phyloP scores from a whole-genome alignment of 1,284 basidiomycete species.

The Farysia itapuensis region DNA sequence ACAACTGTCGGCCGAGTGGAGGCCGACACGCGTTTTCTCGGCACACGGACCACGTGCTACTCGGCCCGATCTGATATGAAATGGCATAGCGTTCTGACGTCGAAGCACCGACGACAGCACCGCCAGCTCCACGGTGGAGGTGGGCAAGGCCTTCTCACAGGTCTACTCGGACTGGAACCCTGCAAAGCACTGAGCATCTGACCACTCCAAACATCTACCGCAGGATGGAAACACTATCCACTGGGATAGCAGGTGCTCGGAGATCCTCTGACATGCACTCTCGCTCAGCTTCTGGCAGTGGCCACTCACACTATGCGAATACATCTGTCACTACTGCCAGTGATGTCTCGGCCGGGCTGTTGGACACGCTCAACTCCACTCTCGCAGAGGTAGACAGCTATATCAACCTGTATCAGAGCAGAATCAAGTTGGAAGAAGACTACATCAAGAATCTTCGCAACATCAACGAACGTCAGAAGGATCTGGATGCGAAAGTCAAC shows the following conservation, averaged over 20 bases:
- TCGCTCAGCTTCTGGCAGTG: conserved; percentile 23
- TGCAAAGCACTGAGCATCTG: no score
- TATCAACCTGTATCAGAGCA: conserved; percentile 41
- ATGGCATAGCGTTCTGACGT: no score
- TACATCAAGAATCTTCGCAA: conserved; percentile 36
- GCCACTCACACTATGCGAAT: conserved; percentile 23
- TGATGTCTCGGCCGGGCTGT: conserved; percentile 36
- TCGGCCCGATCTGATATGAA: no score
- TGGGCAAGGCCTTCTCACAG: no score
- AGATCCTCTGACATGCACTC: conserved; percentile 22
- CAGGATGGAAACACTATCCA: conserved; percentile 17
- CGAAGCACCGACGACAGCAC: no score
- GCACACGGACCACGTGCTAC: no score
- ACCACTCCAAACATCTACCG: no score
- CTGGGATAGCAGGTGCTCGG: conserved; percentile 5
- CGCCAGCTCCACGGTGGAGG: no score
- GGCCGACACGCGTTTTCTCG: no score
- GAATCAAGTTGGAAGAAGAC: conserved; percentile 54
- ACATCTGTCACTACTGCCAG: conserved; percentile 18
- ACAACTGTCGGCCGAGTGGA: no score
- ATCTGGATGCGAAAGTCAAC: conserved; percentile 49
- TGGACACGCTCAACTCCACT: conserved; percentile 43
- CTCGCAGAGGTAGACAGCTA: conserved; percentile 52
- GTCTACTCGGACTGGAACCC: no score
- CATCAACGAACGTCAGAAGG: conserved; percentile 45